These are phyloP conservation scores for Parastagonospora avenae DNA, from an alignment of 2,329 filamentous ascomycete species.

Conservation along the genomic window DNA sequence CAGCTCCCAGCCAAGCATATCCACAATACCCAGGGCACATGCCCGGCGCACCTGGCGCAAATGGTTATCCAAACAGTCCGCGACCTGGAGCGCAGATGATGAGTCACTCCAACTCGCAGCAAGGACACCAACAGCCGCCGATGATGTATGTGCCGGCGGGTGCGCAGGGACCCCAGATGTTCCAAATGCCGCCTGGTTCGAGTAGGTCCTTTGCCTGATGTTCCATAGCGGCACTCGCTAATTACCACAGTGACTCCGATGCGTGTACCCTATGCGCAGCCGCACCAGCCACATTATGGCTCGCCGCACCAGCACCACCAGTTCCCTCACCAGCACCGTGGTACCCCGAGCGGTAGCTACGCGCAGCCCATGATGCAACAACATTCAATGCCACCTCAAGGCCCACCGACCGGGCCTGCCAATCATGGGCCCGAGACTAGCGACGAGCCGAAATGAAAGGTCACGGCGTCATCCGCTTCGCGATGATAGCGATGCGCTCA, in stretches of 20 bases:
- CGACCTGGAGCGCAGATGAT: slow-evolving; percentile 85
- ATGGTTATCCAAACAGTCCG: slow-evolving; percentile 82
- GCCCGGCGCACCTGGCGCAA: slow-evolving; percentile 64
- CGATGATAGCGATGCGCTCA: slow-evolving; percentile 9
- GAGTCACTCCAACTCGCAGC: slow-evolving; percentile 92
- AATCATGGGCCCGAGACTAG: slow-evolving; percentile 39
- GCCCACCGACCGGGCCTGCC: slow-evolving; percentile 41
- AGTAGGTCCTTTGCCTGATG: slow-evolving; percentile 62
- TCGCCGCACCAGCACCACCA: slow-evolving; percentile 49
- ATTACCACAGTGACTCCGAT: slow-evolving; percentile 44
- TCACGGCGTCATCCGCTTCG: slow-evolving; percentile 11
- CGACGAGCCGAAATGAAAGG: slow-evolving; percentile 47
- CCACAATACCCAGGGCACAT: slow-evolving; percentile 60
- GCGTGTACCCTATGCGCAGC: slow-evolving; percentile 46
- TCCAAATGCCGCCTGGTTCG: slow-evolving; percentile 73
- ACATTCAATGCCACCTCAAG: slow-evolving; percentile 46
- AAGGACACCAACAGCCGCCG: slow-evolving; percentile 68
- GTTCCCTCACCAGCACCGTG: slow-evolving; percentile 47
- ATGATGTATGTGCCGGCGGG: slow-evolving; percentile 77
- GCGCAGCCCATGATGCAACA: slow-evolving; percentile 50
- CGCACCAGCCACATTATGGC: slow-evolving; percentile 48
- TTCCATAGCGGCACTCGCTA: slow-evolving; percentile 4
- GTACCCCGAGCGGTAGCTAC: slow-evolving; percentile 48
- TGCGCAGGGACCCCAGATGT: slow-evolving; percentile 76
- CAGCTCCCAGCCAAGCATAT: slow-evolving; percentile 68